Evolutionary conservation across 1,284 basidiomycete genomes (phyloP).

Genomic region (Sphaerobolus stellatus): DNA sequence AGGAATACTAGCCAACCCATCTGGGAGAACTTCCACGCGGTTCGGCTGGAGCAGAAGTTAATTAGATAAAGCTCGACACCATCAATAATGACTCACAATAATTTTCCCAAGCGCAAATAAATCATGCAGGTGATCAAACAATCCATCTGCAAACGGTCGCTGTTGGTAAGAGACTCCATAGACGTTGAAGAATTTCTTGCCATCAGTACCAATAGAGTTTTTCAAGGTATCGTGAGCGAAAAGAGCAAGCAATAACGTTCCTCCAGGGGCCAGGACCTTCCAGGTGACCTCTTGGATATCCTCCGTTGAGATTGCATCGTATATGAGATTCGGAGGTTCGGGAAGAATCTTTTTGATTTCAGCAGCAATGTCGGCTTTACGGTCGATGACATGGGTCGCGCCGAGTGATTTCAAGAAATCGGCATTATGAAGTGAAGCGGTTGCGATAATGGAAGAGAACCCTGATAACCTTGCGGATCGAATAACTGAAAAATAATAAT

Average conservation of each 20-base stretch:
- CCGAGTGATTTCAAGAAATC: slow-evolving; percentile 16
- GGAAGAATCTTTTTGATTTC: slow-evolving; percentile 12
- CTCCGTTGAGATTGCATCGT: not conserved
- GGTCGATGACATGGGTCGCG: slow-evolving; percentile 19
- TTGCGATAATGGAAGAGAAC: slow-evolving; percentile 29
- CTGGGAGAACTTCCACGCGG: slow-evolving; percentile 42
- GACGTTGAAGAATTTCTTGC: not conserved
- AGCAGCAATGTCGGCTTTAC: slow-evolving; percentile 3
- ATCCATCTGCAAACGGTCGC: slow-evolving; percentile 20
- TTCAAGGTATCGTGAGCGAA: not conserved
- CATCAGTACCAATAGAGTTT: not conserved
- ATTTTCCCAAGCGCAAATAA: slow-evolving; percentile 37
- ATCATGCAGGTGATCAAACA: slow-evolving; percentile 29
- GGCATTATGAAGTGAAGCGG: slow-evolving; percentile 14
- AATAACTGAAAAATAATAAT: slow-evolving; percentile 12
- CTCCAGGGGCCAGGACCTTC: slow-evolving; percentile 2
- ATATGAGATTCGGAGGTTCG: slow-evolving; percentile 14
- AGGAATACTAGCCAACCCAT: slow-evolving; percentile 45
- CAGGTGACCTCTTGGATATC: slow-evolving; percentile 1
- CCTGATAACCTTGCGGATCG: slow-evolving; percentile 20
- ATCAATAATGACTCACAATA: slow-evolving; percentile 30
- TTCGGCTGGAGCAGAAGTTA: slow-evolving; percentile 35
- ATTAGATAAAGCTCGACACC: not conserved
- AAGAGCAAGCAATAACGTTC: slow-evolving; percentile 1
- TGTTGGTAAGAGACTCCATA: not conserved